These are phyloP conservation scores for Yamadazyma oceani DNA, from an alignment of 1,139 yeast species.

Conservation along the genomic window DNA sequence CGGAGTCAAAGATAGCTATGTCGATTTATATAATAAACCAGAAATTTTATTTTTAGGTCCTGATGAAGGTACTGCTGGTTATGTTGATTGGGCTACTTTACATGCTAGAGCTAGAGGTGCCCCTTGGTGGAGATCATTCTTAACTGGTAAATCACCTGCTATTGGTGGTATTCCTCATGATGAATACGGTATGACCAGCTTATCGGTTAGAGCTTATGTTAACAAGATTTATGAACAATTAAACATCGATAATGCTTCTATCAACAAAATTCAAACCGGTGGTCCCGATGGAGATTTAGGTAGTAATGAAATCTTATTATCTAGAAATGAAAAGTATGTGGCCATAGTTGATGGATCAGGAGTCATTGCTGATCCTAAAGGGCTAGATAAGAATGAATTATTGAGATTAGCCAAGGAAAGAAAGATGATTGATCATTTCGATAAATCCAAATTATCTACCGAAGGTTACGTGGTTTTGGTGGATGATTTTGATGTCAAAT, in stretches of 20 bases:
- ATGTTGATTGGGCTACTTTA: conserved; percentile 97
- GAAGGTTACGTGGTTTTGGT: conserved; percentile 82
- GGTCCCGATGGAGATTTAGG: conserved; percentile 99
- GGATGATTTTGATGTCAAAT: conserved; percentile 75
- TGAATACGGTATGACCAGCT: conserved; percentile 95
- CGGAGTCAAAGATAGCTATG: conserved; percentile 80
- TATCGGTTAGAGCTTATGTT: conserved; percentile 91
- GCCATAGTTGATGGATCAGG: conserved; percentile 96
- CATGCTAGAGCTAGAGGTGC: conserved; percentile 95
- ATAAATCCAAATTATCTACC: conserved; percentile 62
- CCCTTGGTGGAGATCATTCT: conserved; percentile 98
- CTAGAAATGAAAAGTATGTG: conserved; percentile 78
- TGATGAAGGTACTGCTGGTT: conserved; percentile 95
- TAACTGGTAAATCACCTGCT: conserved; percentile 90
- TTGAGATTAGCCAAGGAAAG: conserved; percentile 76
- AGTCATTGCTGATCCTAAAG: conserved; percentile 87
- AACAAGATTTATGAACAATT: conserved; percentile 84
- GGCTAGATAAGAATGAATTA: conserved; percentile 79
- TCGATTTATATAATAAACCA: conserved; percentile 78
- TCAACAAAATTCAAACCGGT: conserved; percentile 91
- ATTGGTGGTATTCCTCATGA: conserved; percentile 99
- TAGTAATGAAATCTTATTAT: conserved; percentile 86
- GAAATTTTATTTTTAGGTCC: conserved; percentile 97
- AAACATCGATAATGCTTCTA: conserved; percentile 52
- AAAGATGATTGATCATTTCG: conserved; percentile 71